Conservation (phyloP, 176 grass and related monocot species). For the Musa acuminata region DNA sequence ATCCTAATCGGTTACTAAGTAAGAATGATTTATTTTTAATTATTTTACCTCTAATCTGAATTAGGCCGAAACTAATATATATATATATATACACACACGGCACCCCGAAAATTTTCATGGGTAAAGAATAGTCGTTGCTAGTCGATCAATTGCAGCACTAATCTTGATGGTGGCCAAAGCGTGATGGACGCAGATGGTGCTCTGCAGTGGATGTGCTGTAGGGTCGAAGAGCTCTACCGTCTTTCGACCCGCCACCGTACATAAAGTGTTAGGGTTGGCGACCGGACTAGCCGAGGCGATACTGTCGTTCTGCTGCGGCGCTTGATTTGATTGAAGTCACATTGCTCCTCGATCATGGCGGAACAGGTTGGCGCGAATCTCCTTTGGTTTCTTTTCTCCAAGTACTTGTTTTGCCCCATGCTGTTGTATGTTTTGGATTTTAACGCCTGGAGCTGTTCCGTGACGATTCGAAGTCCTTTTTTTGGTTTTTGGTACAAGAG, state of each 20-base stretch:
- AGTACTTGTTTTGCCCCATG: background rate
- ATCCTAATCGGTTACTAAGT: too few relatives aligned
- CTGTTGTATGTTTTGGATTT: background rate
- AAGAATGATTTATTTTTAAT: too few relatives aligned
- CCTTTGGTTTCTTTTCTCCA: background rate
- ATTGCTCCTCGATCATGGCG: background rate
- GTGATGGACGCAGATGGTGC: background rate
- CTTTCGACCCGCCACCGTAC: background rate
- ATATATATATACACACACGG: too few relatives aligned
- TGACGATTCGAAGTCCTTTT: too few relatives aligned
- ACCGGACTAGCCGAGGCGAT: background rate
- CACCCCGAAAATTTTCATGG: too few relatives aligned
- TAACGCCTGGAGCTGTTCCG: too few relatives aligned
- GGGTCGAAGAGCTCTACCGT: too few relatives aligned
- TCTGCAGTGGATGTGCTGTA: too few relatives aligned
- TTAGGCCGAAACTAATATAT: too few relatives aligned
- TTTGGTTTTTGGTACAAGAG: too few relatives aligned
- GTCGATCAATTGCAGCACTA: background rate
- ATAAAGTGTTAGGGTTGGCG: slow-evolving; percentile 2
- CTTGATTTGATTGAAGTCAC: background rate
- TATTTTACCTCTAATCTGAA: too few relatives aligned
- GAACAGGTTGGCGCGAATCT: background rate
- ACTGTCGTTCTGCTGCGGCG: background rate
- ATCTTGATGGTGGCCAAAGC: background rate
- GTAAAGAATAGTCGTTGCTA: too few relatives aligned